These are phyloP conservation scores for Cyclocybe cylindracea DNA, from an alignment of 768 basidiomycete species.

Conservation along the genomic window DNA sequence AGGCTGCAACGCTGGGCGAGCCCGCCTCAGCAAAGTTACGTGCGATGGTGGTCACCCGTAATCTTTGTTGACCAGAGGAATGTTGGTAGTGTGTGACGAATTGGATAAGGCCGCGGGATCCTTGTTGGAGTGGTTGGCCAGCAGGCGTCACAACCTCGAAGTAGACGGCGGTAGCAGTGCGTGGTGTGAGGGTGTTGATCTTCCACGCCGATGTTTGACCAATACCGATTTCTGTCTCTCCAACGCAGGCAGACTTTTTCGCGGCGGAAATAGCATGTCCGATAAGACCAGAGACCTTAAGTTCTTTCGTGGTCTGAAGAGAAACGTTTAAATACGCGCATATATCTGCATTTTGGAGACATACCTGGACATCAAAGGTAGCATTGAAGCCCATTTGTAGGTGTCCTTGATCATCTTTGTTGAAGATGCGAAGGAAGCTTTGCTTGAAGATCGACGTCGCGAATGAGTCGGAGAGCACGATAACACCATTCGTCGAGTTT, in stretches of 20 bases:
- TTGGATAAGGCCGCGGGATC: conserved; percentile 93
- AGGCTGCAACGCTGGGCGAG: conserved; percentile 88
- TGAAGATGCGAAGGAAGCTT: conserved; percentile 90
- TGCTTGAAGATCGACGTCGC: conserved; percentile 99
- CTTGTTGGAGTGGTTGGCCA: conserved; percentile 86
- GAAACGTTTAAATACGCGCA: not conserved
- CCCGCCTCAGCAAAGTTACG: conserved; percentile 97
- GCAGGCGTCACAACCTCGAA: conserved; percentile 99
- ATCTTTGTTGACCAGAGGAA: conserved; percentile 88
- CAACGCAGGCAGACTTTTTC: conserved; percentile 95
- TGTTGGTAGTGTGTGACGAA: conserved; percentile 99
- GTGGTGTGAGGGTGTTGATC: conserved; percentile 87
- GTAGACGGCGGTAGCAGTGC: conserved; percentile 88
- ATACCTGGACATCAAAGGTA: conserved; percentile 95
- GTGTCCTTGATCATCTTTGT: conserved; percentile 89
- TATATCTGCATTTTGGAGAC: conserved; percentile 2
- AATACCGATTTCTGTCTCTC: conserved; percentile 99
- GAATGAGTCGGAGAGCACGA: conserved; percentile 96
- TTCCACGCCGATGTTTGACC: conserved; percentile 99
- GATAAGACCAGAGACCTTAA: conserved; percentile 97
- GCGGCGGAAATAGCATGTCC: conserved; percentile 97
- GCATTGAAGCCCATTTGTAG: conserved; percentile 99
- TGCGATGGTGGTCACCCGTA: conserved; percentile 98
- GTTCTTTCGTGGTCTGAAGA: conserved; percentile 91
- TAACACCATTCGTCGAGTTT: conserved; percentile 95